Base-by-base conservation (phyloP, 371 early-diverging fungal species). In the Syncephalis plumigaleata region DNA sequence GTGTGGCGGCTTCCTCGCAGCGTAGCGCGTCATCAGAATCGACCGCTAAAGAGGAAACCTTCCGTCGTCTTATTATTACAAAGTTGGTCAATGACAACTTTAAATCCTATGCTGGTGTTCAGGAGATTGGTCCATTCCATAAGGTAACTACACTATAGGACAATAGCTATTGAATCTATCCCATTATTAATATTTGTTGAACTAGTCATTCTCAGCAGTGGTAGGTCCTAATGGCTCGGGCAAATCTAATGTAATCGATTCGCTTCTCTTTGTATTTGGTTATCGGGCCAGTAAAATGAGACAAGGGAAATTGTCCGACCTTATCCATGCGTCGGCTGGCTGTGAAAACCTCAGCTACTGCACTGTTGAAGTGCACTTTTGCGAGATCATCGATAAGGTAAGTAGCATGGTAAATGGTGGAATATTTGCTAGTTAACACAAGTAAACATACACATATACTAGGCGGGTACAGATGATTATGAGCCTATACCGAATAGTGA, bases 221-320 rank as follows among this genome's bases (percentile, higher is more conserved):
- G 98, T 99, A 11, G 99, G 99, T 0, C 98, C 98, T 3, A 99
- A 99, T 55, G 99, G 99, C n/a, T 92, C 91, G 16, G 99, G 99
- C 26, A 99, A 96, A 67, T 94, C 95, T 8, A 99, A 99, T 57
- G 98, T 99, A 16, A 99, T 99, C 55, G 99, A 99, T 65, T 79
- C 94, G 1, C 71, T 99, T 27, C 66, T 99, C 23, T 99, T 99
- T 67, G 98, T 99, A 26, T 98, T 99, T 74, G 99, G 99, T 16
- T 99, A 91, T 67, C 73, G 93, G 48, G 98, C 99, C 13, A 93
- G 83, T 70, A 98, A 98, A 61, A 89, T 99, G 81, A 76, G 99
- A 42, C 99, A 99, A 64, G 86, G 84, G 16, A 88, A 88, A 55
- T 65, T 97, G 22, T 87, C 87, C 0, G 96, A 95, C 53, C 75